Evolutionary conservation across 768 basidiomycete genomes (phyloP).

Genomic region (Hygrophorus pudorinus): DNA sequence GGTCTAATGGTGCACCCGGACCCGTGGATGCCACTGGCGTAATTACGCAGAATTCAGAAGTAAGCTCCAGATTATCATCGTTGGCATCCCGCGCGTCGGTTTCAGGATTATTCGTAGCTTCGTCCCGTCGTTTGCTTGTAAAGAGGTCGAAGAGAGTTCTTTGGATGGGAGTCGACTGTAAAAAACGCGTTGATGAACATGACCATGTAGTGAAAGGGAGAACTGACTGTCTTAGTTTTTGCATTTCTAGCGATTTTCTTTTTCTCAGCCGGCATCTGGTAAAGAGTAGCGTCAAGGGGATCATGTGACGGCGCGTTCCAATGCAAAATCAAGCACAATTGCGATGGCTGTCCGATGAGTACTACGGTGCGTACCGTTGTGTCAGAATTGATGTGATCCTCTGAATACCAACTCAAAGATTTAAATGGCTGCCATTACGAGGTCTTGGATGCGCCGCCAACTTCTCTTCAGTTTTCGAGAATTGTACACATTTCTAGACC

Average conservation of each 20-base stretch:
- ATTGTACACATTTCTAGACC: constrained; percentile 41
- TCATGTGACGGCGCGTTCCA: background rate
- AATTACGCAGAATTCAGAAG: no score
- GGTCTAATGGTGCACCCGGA: no score
- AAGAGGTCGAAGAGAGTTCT: constrained; percentile 27
- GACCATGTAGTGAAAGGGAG: background rate
- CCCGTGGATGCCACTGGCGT: no score
- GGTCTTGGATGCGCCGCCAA: constrained; percentile 30
- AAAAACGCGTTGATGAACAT: background rate
- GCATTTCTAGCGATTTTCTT: constrained; percentile 15
- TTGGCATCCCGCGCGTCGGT: background rate
- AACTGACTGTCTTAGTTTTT: constrained; percentile 20
- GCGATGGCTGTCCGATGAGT: constrained; percentile 28
- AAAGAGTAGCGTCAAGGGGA: background rate
- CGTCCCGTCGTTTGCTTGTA: background rate
- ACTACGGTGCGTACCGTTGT: constrained; percentile 1
- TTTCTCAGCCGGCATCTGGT: constrained; percentile 11
- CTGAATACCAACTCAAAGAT: constrained; percentile 17
- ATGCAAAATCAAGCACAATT: background rate
- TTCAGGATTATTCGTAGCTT: background rate
- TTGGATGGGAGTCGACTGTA: constrained; percentile 20
- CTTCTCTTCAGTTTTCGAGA: constrained; percentile 38
- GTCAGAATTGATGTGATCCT: constrained; percentile 17
- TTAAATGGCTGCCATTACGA: constrained; percentile 33
- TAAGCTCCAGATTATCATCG: no score